Conservation (phyloP, 73 alveolate species). For the Tetrahymena thermophila region DNA sequence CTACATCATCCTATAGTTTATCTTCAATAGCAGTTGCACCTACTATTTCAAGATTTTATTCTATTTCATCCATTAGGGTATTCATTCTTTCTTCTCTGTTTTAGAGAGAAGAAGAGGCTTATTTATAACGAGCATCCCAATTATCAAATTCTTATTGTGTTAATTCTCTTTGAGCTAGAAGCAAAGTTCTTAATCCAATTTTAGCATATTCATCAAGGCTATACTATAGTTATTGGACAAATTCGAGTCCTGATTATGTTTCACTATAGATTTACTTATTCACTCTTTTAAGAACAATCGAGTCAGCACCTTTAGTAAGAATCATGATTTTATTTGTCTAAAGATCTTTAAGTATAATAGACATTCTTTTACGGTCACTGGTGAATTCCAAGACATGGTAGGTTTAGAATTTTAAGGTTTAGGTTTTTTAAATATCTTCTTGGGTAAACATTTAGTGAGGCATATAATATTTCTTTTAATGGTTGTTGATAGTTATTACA, state of each 20-base stretch:
- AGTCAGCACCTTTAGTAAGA: slow-evolving; percentile 93
- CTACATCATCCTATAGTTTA: slow-evolving; percentile 93
- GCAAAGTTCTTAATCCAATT: slow-evolving; percentile 90
- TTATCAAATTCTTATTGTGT: slow-evolving; percentile 40
- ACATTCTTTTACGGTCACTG: slow-evolving; percentile 57
- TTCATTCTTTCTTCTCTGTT: slow-evolving; percentile 36
- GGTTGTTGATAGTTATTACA: slow-evolving; percentile 18
- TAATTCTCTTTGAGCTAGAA: slow-evolving; percentile 69
- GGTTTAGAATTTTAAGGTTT: slow-evolving; percentile 28
- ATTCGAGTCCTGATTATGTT: background rate
- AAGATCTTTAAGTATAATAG: slow-evolving; percentile 74
- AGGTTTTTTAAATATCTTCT: background rate
- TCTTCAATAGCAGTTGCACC: slow-evolving; percentile 98
- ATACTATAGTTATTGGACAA: background rate
- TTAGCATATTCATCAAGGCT: slow-evolving; percentile 63
- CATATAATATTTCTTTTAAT: slow-evolving; percentile 8
- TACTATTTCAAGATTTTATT: slow-evolving; percentile 66
- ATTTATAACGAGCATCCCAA: slow-evolving; percentile 56
- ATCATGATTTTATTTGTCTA: slow-evolving; percentile 34
- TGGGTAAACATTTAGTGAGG: background rate
- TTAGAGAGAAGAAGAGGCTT: slow-evolving; percentile 28
- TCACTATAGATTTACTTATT: slow-evolving; percentile 1
- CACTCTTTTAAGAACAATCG: slow-evolving; percentile 59
- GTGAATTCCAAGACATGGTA: slow-evolving; percentile 31
- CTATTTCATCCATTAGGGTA: slow-evolving; percentile 65